Percentiles rank a stretch among this genome's conserved stretches.
Conservation (phyloP, 768 basidiomycete species). For the Auriculariales sp. region DNA sequence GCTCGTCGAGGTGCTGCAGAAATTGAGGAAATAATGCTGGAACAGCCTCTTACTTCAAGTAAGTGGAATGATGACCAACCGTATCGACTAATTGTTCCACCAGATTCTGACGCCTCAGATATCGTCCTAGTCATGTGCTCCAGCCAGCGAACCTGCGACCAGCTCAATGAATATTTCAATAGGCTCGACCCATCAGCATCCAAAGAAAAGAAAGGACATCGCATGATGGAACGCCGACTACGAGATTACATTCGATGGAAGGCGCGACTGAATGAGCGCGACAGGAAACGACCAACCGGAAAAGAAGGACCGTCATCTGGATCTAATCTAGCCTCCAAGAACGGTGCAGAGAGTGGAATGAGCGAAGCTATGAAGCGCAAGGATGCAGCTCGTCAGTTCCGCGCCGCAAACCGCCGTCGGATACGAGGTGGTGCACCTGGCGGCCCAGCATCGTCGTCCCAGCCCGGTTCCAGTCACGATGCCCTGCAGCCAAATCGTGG, state of each 20-base stretch:
- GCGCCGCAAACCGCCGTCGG: constrained; percentile 50
- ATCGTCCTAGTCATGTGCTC: constrained; percentile 80
- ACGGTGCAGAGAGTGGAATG: constrained; percentile 24
- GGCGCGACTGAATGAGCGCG: constrained; percentile 22
- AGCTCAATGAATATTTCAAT: constrained; percentile 69
- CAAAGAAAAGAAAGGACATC: constrained; percentile 47
- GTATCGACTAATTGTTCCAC: not conserved
- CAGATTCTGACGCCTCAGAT: constrained; percentile 43
- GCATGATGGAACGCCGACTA: constrained; percentile 70
- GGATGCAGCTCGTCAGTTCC: constrained; percentile 46
- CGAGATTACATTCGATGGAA: constrained; percentile 74
- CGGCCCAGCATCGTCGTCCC: not conserved
- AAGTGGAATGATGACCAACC: not conserved
- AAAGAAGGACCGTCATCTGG: not conserved
- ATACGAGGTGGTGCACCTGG: constrained; percentile 56
- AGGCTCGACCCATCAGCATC: constrained; percentile 42
- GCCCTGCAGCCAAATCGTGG: constrained; percentile 1
- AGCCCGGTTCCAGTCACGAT: not conserved
- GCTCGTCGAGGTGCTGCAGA: constrained; percentile 71
- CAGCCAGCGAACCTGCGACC: constrained; percentile 56
- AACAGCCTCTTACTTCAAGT: constrained; percentile 10
- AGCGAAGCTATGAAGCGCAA: constrained; percentile 71
- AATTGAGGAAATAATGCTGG: constrained; percentile 66
- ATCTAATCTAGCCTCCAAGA: not conserved
- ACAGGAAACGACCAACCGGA: not conserved